A percentile compares a stretch with the other conserved stretches of the same genome.
These are phyloP conservation scores for Azolla pinnata DNA, from an alignment of 75 land plant genomes.

Conservation along the genomic window DNA sequence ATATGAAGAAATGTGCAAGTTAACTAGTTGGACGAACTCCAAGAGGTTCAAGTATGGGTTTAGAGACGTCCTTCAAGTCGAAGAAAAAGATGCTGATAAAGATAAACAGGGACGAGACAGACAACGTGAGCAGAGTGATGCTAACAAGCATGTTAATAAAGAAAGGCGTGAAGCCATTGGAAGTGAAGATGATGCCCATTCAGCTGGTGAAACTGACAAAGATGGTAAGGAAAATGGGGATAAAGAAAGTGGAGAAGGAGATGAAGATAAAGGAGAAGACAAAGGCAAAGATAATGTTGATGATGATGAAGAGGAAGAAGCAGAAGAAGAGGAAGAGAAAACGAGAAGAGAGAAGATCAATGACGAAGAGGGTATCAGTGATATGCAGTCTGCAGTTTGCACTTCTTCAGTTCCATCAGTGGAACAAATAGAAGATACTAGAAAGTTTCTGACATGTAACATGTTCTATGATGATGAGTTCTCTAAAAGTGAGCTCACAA, in stretches of 20 bases:
- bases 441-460: background rate
- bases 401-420: background rate
- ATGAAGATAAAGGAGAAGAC: conserved; percentile 2
- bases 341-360: background rate
- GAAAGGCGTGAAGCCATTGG: too few species aligned
- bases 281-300: background rate
- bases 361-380: background rate
- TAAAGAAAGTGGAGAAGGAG: background rate
- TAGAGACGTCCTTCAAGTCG: too few species aligned
- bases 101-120: too few species aligned
- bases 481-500: too few species aligned
- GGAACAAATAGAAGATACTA: background rate
- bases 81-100: too few species aligned
- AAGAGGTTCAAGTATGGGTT: too few species aligned
- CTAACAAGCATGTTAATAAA: too few species aligned
- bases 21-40: too few species aligned
- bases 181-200: background rate
- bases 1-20: too few species aligned
- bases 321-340: background rate
- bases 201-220: background rate
- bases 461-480: too few species aligned
- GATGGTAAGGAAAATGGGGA: background rate
- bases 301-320: background rate
- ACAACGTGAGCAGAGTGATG: too few species aligned
- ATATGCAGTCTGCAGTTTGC: conserved; percentile 1